Conservation (phyloP, 441 rosid species). For the Manihot esculenta region DNA sequence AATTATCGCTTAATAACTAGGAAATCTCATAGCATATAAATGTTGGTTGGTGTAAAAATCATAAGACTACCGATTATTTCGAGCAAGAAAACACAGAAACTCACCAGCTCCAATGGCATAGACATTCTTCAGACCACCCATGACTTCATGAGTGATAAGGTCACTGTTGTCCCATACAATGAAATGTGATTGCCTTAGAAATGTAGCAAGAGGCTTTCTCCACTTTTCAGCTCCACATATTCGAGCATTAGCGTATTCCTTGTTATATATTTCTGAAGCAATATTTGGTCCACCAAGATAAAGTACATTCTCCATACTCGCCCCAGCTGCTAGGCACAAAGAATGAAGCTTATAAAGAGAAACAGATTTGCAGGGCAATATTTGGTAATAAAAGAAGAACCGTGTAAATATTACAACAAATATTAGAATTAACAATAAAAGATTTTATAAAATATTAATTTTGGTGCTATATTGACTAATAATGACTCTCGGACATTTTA, state of each 20-base stretch:
- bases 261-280: conserved; percentile 91
- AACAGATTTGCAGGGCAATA: too few species aligned
- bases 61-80: background rate
- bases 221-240: conserved; percentile 94
- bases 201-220: conserved; percentile 90
- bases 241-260: conserved; percentile 96
- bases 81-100: conserved; percentile 7
- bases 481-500: too few species aligned
- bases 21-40: background rate
- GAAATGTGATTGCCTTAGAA: conserved; percentile 89
- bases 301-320: conserved; percentile 68
- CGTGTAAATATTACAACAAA: too few species aligned
- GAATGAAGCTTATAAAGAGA: conserved; percentile 6
- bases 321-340: conserved; percentile 59
- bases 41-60: background rate
- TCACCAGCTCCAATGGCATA: conserved; percentile 99
- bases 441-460: too few species aligned
- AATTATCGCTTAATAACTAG: background rate
- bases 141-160: conserved; percentile 47
- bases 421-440: too few species aligned
- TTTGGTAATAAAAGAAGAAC: too few species aligned
- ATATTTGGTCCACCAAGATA: conserved; percentile 99
- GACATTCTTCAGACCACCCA: conserved; percentile 95
- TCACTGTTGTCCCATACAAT: conserved; percentile 95
- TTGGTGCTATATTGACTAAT: too few species aligned